A percentile compares a stretch with the other conserved stretches of the same genome.
Evolutionary conservation across 768 basidiomycete species (phyloP).

Genomic region (Leccinellum rugosiceps): DNA sequence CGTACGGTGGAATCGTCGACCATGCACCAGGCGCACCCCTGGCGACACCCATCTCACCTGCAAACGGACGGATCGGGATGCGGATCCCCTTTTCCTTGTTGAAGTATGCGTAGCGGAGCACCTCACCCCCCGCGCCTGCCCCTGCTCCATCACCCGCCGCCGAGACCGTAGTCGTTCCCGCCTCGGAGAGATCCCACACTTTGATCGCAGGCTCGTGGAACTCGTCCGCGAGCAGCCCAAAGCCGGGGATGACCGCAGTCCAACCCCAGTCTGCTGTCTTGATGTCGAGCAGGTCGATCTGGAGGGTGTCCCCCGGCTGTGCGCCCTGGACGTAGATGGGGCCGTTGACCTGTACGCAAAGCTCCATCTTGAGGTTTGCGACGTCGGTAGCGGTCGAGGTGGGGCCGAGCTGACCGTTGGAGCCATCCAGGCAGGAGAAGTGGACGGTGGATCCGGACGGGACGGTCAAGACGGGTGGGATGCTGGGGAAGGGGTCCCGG

Average conservation of each 20-base stretch:
- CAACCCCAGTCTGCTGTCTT: conserved; percentile 59
- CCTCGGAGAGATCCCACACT: conserved; percentile 47
- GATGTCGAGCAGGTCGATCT: conserved; percentile 55
- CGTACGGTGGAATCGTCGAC: conserved; percentile 62
- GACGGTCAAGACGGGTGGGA: conserved; percentile 48
- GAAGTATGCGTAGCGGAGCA: conserved; percentile 42
- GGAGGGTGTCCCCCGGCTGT: conserved; percentile 53
- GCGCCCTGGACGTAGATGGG: conserved; percentile 55
- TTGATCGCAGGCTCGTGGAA: conserved; percentile 50
- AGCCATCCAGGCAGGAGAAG: conserved; percentile 63
- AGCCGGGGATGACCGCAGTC: conserved; percentile 57
- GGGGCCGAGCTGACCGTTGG: conserved; percentile 55
- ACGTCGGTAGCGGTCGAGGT: conserved; percentile 38
- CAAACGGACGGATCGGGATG: conserved; percentile 54
- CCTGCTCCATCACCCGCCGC: too few relatives aligned
- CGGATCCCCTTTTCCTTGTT: conserved; percentile 45
- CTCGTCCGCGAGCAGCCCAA: conserved; percentile 56
- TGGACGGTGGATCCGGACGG: conserved; percentile 52
- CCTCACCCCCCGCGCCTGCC: conserved; percentile 11
- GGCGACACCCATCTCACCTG: conserved; percentile 65
- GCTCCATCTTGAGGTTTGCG: conserved; percentile 41
- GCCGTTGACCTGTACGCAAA: conserved; percentile 58
- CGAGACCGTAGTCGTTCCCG: background rate
- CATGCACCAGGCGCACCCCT: conserved; percentile 46
- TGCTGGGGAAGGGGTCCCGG: conserved; percentile 31